A percentile compares a stretch with the other conserved stretches of the same genome.
These are phyloP conservation scores for Diaporthe nobilis DNA, from an alignment of 2,329 filamentous ascomycete genomes.

Conservation along the genomic window DNA sequence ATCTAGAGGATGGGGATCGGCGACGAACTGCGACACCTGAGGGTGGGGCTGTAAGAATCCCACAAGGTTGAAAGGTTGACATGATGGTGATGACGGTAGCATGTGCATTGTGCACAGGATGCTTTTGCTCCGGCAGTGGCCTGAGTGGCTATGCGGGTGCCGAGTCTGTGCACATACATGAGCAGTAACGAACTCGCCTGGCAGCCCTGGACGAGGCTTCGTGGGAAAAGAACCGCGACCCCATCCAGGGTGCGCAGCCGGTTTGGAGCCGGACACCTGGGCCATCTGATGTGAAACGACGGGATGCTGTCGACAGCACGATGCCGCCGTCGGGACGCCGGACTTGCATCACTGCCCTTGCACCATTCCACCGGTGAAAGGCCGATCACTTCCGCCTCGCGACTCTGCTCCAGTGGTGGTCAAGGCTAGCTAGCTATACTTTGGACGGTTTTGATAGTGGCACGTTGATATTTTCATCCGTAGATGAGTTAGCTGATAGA, in stretches of 20 bases:
- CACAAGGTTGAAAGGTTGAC: neutral
- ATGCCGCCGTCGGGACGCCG: slow-evolving; percentile 13
- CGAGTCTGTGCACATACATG: slow-evolving; percentile 11
- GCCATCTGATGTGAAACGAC: slow-evolving; percentile 27
- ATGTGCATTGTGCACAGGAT: neutral
- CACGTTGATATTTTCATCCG: neutral
- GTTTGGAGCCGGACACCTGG: neutral
- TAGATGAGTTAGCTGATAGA: neutral
- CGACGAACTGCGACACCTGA: slow-evolving; percentile 18
- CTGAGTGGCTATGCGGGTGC: neutral
- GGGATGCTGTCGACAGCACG: neutral
- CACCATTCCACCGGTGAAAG: neutral
- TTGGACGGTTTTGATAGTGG: slow-evolving; percentile 5
- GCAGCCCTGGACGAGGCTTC: neutral
- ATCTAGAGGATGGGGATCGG: slow-evolving; percentile 18
- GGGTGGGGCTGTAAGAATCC: slow-evolving; percentile 27
- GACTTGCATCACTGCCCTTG: slow-evolving; percentile 2
- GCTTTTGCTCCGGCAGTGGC: neutral
- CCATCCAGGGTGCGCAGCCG: neutral
- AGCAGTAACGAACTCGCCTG: slow-evolving; percentile 8
- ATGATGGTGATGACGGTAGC: neutral
- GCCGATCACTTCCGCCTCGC: neutral
- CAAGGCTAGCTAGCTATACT: neutral
- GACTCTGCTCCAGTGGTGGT: neutral
- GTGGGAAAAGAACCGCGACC: neutral